These are phyloP conservation scores for Lepidium sativum DNA, from an alignment of 345 rosid genomes.

Conservation along the genomic window DNA sequence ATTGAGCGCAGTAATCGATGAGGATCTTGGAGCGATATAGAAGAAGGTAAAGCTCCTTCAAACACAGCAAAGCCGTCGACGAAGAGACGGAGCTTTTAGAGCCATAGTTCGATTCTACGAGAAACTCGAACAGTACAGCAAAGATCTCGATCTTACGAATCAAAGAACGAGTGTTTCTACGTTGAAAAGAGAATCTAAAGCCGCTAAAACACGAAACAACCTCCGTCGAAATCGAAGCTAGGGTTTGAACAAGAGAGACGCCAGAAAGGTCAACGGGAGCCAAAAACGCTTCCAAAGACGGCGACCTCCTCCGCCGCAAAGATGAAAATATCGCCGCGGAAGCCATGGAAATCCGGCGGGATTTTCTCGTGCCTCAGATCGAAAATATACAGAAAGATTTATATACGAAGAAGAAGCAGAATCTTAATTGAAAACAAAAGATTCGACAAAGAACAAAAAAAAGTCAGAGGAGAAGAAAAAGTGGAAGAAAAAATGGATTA, in stretches of 20 bases:
- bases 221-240: constrained; percentile 50
- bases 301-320: constrained; percentile 63
- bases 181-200: constrained; percentile 47
- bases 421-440: background rate
- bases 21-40: constrained; percentile 81
- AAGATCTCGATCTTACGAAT: constrained; percentile 67
- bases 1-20: constrained; percentile 65
- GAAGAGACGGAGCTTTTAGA: constrained; percentile 18
- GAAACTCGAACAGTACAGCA: constrained; percentile 48
- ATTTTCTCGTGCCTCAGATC: background rate
- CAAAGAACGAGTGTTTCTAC: constrained; percentile 67
- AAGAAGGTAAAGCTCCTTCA: constrained; percentile 80
- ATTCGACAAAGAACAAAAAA: background rate
- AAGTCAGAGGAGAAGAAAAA: constrained; percentile 23
- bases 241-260: constrained; percentile 53
- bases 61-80: constrained; percentile 50
- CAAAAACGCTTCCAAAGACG: constrained; percentile 69
- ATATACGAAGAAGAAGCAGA: constrained; percentile 7
- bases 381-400: background rate
- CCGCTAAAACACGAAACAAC: constrained; percentile 45
- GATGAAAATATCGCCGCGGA: constrained; percentile 82
- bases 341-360: constrained; percentile 45
- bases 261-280: constrained; percentile 81
- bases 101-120: constrained; percentile 40
- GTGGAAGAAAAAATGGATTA: constrained; percentile 2